A percentile compares a stretch with the other conserved stretches of the same genome.
These are phyloP conservation scores for Stephania yunnanensis DNA, from an alignment of 164 flowering plant genomes.

Conservation along the genomic window DNA sequence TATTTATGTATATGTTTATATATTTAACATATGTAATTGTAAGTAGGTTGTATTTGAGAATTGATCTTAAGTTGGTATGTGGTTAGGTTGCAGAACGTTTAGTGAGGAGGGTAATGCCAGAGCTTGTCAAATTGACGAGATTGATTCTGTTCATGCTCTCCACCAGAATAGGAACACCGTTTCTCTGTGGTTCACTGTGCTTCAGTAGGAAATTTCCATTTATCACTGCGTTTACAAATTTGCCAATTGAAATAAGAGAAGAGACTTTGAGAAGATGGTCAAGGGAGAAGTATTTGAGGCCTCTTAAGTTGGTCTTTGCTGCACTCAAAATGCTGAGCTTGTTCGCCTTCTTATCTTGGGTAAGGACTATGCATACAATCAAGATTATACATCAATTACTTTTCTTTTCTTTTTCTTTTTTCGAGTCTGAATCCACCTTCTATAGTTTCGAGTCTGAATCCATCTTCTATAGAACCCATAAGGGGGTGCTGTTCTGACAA, in stretches of 20 bases:
- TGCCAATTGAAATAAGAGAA: conserved; percentile 50
- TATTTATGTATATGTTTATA: too few species aligned
- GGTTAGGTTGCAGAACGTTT: conserved; percentile 40
- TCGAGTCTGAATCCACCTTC: neutral
- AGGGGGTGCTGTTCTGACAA: too few species aligned
- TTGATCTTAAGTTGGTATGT: neutral
- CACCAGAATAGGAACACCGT: conserved; percentile 51
- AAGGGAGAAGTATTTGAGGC: conserved; percentile 19
- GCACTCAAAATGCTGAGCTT: conserved; percentile 34
- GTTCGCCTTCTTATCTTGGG: conserved; percentile 45
- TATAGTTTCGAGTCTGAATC: too few species aligned
- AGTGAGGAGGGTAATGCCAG: conserved; percentile 32
- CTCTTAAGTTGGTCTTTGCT: conserved; percentile 36
- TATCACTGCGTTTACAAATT: conserved; percentile 45
- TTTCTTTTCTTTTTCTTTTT: neutral
- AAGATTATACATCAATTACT: neutral
- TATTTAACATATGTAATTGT: too few species aligned
- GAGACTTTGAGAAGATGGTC: conserved; percentile 51
- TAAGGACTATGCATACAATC: conserved; percentile 12
- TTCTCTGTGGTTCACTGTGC: conserved; percentile 50
- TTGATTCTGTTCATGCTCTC: conserved; percentile 32
- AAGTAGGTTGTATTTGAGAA: neutral
- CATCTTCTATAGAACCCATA: too few species aligned
- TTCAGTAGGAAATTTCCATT: conserved; percentile 51
- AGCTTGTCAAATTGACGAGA: conserved; percentile 33